phyloP scores from a whole-genome alignment of 306 rosid species.

The Hippophae rhamnoides region DNA sequence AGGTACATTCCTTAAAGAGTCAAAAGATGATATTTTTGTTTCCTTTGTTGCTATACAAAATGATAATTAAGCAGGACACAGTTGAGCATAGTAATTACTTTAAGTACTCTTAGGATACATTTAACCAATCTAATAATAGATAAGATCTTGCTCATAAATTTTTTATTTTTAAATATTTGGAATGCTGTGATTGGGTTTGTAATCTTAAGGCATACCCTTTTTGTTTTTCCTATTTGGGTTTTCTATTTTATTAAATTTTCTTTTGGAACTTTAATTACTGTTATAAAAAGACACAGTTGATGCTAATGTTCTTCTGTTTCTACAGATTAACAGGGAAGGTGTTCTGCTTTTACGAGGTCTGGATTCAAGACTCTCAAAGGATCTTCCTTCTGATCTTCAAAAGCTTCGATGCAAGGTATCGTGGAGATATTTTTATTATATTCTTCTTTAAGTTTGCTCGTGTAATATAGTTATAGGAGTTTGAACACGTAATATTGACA shows the following conservation, averaged over 20 bases:
- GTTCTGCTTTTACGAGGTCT: conserved; percentile 81
- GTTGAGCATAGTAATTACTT: too few relatives aligned
- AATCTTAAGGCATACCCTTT: not conserved
- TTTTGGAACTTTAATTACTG: not conserved
- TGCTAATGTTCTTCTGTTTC: conserved; percentile 14
- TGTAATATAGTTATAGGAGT: too few relatives aligned
- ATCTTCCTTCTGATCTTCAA: conserved; percentile 96
- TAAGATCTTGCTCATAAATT: too few relatives aligned
- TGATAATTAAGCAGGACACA: too few relatives aligned
- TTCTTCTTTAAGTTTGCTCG: not conserved
- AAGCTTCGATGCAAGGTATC: conserved; percentile 94
- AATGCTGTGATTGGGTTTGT: not conserved
- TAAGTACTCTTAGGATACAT: too few relatives aligned
- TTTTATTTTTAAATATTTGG: too few relatives aligned
- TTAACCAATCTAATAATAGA: too few relatives aligned
- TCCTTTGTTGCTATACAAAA: too few relatives aligned
- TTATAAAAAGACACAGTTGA: not conserved
- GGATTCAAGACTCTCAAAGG: conserved; percentile 86
- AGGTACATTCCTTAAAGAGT: too few relatives aligned
- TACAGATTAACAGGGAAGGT: conserved; percentile 88
- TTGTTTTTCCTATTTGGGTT: not conserved
- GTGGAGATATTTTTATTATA: not conserved
- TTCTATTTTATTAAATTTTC: not conserved
- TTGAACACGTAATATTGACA: too few relatives aligned
- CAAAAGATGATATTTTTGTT: too few relatives aligned